phyloP scores from a whole-genome alignment of 305 asterid genomes.

The Fraxinus sp. region DNA sequence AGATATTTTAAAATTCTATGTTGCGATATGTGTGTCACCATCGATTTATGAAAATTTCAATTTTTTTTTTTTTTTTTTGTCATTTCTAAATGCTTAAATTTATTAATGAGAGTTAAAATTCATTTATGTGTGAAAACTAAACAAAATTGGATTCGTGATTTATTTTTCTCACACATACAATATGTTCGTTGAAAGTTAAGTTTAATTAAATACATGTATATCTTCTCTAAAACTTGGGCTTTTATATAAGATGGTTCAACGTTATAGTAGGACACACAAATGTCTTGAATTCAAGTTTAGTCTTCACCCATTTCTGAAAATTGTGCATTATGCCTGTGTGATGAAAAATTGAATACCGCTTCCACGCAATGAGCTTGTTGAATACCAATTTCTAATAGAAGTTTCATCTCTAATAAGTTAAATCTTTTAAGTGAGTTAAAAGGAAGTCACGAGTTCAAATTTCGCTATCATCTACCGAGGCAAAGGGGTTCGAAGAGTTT shows the following conservation, averaged over 20 bases:
- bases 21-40: background rate
- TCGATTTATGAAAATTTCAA: background rate
- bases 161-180: background rate
- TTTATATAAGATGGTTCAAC: background rate
- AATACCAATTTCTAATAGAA: background rate
- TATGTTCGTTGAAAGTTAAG: background rate
- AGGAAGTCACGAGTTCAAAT: background rate
- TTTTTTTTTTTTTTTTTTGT: background rate
- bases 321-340: background rate
- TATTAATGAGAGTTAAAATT: background rate
- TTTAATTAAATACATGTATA: background rate
- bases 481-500: background rate
- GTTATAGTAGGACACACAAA: background rate
- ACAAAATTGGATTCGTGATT: background rate
- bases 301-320: background rate
- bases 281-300: background rate
- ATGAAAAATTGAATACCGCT: slow-evolving; percentile 22
- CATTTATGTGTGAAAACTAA: background rate
- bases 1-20: background rate
- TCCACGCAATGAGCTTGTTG: background rate
- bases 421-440: background rate
- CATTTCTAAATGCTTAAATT: background rate
- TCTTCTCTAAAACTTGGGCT: background rate
- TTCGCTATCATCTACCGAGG: background rate
- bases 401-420: background rate